These are phyloP conservation scores for Cercospora beticola DNA, from an alignment of 2,329 filamentous ascomycete species.

Conservation along the genomic window DNA sequence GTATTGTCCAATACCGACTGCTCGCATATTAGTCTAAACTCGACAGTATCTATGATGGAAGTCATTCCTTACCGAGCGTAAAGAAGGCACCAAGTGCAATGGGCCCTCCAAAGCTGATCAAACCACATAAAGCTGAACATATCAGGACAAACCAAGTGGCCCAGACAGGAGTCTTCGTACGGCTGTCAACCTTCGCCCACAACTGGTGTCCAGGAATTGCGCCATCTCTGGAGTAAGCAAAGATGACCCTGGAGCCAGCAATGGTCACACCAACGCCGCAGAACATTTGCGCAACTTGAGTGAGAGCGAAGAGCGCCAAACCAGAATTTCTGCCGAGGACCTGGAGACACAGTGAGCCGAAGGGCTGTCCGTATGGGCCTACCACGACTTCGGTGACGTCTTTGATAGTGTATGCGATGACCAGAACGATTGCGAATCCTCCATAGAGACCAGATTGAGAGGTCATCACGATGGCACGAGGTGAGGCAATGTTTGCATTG, in stretches of 20 bases:
- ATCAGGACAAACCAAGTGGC: conserved; percentile 36
- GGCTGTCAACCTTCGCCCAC: conserved; percentile 33
- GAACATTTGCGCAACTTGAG: conserved; percentile 37
- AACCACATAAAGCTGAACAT: conserved; percentile 31
- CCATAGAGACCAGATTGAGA: conserved; percentile 33
- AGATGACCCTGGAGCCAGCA: conserved; percentile 34
- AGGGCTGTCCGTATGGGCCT: conserved; percentile 36
- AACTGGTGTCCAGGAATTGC: conserved; percentile 32
- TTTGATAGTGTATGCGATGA: conserved; percentile 37
- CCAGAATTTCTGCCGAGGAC: conserved; percentile 35
- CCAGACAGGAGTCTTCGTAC: conserved; percentile 36
- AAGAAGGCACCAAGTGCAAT: conserved; percentile 38
- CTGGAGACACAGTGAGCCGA: conserved; percentile 36
- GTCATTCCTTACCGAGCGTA: conserved; percentile 28
- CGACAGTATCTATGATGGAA: not conserved
- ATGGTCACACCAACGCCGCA: conserved; percentile 37
- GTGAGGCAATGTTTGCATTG: conserved; percentile 37
- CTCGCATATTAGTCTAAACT: not conserved
- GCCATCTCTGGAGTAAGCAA: conserved; percentile 37
- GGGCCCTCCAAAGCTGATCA: conserved; percentile 35
- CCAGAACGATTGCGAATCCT: conserved; percentile 34
- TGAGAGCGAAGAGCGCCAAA: conserved; percentile 37
- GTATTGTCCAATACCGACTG: conserved; percentile 22
- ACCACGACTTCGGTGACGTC: conserved; percentile 35
- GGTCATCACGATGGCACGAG: conserved; percentile 38